A percentile compares a stretch with the other conserved stretches of the same genome.
phyloP scores from a whole-genome alignment of 2,329 filamentous ascomycete genomes.

The Colletotrichum musicola region DNA sequence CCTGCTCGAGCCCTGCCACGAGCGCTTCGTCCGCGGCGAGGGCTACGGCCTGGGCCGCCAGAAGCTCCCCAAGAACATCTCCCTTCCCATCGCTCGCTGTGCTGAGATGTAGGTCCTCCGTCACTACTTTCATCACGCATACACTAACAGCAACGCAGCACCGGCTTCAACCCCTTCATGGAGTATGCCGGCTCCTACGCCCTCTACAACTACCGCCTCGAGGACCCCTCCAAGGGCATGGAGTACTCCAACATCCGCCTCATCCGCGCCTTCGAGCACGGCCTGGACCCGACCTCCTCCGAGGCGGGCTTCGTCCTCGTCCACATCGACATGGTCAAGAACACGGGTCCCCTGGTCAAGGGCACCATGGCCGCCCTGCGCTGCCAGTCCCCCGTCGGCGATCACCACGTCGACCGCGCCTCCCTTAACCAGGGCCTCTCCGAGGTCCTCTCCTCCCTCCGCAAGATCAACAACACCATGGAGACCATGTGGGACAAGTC shows the following conservation, averaged over 20 bases:
- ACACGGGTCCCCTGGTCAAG: conserved; percentile 82
- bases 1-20: conserved; percentile 90
- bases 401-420: conserved; percentile 40
- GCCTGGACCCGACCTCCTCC: conserved; percentile 86
- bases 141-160: conserved; percentile 43
- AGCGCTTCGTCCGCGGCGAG: conserved; percentile 77
- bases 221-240: conserved; percentile 68
- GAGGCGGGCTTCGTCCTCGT: conserved; percentile 97
- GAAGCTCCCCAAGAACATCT: conserved; percentile 78
- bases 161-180: conserved; percentile 92
- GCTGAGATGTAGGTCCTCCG: conserved; percentile 79
- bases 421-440: conserved; percentile 74
- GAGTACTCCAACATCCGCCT: conserved; percentile 80
- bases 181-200: conserved; percentile 81
- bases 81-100: conserved; percentile 85
- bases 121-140: conserved; percentile 4
- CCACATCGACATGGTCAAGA: conserved; percentile 94
- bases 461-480: conserved; percentile 83
- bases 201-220: conserved; percentile 75
- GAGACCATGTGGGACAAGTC: conserved; percentile 94
- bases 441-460: conserved; percentile 72
- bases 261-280: conserved; percentile 91
- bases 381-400: conserved; percentile 48
- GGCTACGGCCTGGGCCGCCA: conserved; percentile 84
- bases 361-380: conserved; percentile 74